phyloP scores from a whole-genome alignment of 768 basidiomycete genomes.

The Scleroderma bovista region DNA sequence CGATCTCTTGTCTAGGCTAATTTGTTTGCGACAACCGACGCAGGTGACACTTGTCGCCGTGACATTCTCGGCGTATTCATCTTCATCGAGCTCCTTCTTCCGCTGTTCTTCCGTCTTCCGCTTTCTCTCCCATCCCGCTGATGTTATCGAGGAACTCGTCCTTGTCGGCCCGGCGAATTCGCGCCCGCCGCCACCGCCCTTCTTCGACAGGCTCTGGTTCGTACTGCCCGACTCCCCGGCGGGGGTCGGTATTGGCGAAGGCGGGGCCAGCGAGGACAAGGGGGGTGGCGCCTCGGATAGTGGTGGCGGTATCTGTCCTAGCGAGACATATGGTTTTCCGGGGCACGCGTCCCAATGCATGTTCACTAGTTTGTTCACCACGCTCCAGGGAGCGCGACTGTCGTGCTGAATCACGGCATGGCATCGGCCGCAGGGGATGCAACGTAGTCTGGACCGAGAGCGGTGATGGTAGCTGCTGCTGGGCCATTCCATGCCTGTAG shows the following conservation, averaged over 20 bases:
- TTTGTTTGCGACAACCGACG: slow-evolving; percentile 23
- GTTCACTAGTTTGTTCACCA: slow-evolving; percentile 22
- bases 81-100: slow-evolving; percentile 23
- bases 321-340: slow-evolving; percentile 12
- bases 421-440: slow-evolving; percentile 25
- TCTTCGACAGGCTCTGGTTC: neutral
- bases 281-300: slow-evolving; percentile 5
- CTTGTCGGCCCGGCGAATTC: neutral
- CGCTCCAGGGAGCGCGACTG: slow-evolving; percentile 19
- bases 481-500: slow-evolving; percentile 7
- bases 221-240: neutral
- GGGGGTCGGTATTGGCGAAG: too few species aligned
- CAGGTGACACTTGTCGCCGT: slow-evolving; percentile 25
- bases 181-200: neutral
- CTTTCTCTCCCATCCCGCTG: slow-evolving; percentile 22
- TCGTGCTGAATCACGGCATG: slow-evolving; percentile 21
- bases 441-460: slow-evolving; percentile 1
- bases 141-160: slow-evolving; percentile 7
- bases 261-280: slow-evolving; percentile 9
- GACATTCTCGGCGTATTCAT: slow-evolving; percentile 20
- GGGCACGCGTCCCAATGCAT: slow-evolving; percentile 25
- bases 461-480: neutral
- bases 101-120: slow-evolving; percentile 24
- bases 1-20: slow-evolving; percentile 31
- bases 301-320: slow-evolving; percentile 4